Evolutionary conservation across 805 yeast genomes (phyloP).

Genomic region (Wickerhamiella occidentalis): DNA sequence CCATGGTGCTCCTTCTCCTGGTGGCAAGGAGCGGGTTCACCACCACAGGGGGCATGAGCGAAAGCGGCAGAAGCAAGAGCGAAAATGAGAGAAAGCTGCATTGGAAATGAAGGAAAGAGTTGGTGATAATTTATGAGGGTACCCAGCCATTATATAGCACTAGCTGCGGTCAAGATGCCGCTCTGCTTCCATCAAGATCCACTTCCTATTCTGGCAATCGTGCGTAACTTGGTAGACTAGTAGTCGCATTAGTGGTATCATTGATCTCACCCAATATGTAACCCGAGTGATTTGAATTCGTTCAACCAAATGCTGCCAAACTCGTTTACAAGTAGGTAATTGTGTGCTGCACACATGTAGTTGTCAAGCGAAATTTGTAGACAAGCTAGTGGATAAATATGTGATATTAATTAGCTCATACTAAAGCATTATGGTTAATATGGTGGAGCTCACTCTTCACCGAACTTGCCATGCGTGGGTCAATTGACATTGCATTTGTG

Average conservation of each 20-base stretch:
- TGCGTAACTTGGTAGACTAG: background rate
- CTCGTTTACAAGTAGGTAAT: too few relatives aligned
- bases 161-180: background rate
- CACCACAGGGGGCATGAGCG: background rate
- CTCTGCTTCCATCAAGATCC: background rate
- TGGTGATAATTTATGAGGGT: background rate
- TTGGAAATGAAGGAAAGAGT: conserved; percentile 4
- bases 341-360: too few relatives aligned
- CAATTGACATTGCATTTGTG: conserved; percentile 79
- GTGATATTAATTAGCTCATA: background rate
- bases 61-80: conserved; percentile 8
- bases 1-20: conserved; percentile 1
- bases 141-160: background rate
- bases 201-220: background rate
- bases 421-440: background rate
- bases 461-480: conserved; percentile 47
- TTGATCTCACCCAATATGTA: background rate
- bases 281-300: background rate
- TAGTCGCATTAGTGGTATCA: background rate
- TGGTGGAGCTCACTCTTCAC: background rate
- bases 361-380: background rate
- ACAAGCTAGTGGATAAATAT: background rate
- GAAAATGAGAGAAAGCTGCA: conserved; percentile 10
- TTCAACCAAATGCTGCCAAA: too few relatives aligned
- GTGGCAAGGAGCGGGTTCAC: conserved; percentile 1